Conservation (phyloP, 1,139 yeast genomes). For the Debaryomyces coudertii region DNA sequence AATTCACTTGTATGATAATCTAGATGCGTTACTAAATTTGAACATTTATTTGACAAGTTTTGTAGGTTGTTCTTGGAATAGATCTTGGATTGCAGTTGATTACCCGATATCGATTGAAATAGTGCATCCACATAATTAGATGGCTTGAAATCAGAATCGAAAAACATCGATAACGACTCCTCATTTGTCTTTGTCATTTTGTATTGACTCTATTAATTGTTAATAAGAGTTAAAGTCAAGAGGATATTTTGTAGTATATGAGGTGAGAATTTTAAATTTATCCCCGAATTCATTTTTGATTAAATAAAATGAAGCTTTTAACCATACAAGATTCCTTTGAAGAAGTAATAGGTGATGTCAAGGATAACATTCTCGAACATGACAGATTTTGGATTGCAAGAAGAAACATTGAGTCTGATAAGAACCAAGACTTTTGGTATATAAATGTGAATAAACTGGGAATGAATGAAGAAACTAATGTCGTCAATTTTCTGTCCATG, state of each 20-base stretch:
- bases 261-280: background rate
- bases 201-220: background rate
- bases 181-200: constrained; percentile 13
- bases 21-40: constrained; percentile 54
- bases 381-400: constrained; percentile 45
- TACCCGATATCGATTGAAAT: constrained; percentile 29
- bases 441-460: constrained; percentile 16
- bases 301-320: constrained; percentile 22
- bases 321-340: constrained; percentile 47
- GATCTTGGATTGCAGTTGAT: constrained; percentile 12
- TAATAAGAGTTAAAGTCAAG: background rate
- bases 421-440: constrained; percentile 23
- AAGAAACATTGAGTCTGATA: constrained; percentile 30
- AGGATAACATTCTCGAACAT: constrained; percentile 20
- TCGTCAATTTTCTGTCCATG: constrained; percentile 4
- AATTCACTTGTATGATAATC: constrained; percentile 65
- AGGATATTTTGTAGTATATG: background rate
- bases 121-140: constrained; percentile 42
- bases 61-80: constrained; percentile 30
- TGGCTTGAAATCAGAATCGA: constrained; percentile 44
- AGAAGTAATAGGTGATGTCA: constrained; percentile 43
- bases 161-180: constrained; percentile 40
- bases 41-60: constrained; percentile 33
- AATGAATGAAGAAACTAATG: constrained; percentile 14
- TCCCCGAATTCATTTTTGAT: background rate